Base-by-base conservation (phyloP, 768 basidiomycete species). In the Lactarius deliciosus region DNA sequence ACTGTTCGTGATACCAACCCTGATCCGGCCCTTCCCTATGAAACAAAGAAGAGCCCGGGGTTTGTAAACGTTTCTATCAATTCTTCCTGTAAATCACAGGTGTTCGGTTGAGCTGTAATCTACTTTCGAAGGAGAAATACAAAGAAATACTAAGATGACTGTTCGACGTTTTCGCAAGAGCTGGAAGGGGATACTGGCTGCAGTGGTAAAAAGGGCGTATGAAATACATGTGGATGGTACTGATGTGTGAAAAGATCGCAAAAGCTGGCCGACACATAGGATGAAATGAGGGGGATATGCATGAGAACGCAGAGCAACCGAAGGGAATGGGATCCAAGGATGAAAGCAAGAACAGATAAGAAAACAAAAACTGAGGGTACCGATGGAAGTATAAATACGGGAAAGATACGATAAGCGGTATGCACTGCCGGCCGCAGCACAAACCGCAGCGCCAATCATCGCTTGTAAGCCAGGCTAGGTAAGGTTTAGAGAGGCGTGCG, bases 191-290 rank as follows among this genome's bases (percentile, higher is more conserved):
- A 67, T 67, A 69, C 60, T 69, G 66, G 62, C 61, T 69, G 69
- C 56, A 69, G 40, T 58, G 57, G 56, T 62, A 58, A 60, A 56
- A 16, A 20, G 34, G 53, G 22, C 22, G 53, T 63, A 67, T 56
- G 68, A 68, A 69, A 69, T 69, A 69, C 69, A 69, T 32, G 62
- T 62, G 60, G 66, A 60, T 67, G 57, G 58, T 67, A 67, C 62
- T 47, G 62, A 67, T 60, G 61, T 67, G 57, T 63, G 57, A 60
- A 68, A 68, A 64, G 61, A 61, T 68, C 55, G 63, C 65, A 70
- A 64, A 32, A 68, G 40, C 47, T 50, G 47, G 43, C 63, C 60
- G 45, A 50, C 65, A 66, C 61, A 62, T 56, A 61, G 30, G 34
- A 58, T 66, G 68, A 61, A 55, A 32, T 38, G 41, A 61, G 47